Base-by-base conservation (phyloP, 1,139 yeast species). In the Candida sp. region DNA sequence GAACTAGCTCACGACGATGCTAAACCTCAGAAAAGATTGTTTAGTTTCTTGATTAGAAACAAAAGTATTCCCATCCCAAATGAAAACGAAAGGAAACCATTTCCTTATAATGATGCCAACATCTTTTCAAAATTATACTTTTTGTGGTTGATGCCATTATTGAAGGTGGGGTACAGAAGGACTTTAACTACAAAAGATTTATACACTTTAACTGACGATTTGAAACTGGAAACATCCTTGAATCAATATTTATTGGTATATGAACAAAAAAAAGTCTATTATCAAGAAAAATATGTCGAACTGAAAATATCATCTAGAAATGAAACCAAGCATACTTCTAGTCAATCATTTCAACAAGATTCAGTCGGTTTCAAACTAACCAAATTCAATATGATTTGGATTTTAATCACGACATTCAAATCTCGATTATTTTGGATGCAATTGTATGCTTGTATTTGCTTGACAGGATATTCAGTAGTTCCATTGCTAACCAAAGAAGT, bases 151-250 rank as follows among this genome's bases (percentile, higher is more conserved):
- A 48, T 64, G 15, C 87, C 88, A 0, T 47, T 84, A 3, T 54
- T 85, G 54, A 70, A 64, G 33, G 77, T 76, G 3, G 95, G 95
- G 1, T 87, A 86, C 57, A 73, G 73, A 45, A 72, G 95, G 53
- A 82, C 88, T 0, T 61, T 87, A 32, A 80, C 79, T 41, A 79
- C 82, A 5, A 74, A 77, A 43, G 95, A 87, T 60, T 60, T 87
- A 44, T 85, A 69, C 61, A 64, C 64, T 36, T 68, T 86, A 43
- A 73, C 78, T 11, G 74, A 70, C 8, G 75, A 79, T 21, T 62
- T 80, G 49, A 68, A 75, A 41, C 81, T 84, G 11, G 81, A 81
- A 25, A 22, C 49, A 33, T 59, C 79, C 45, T 63, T 77, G 22
- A 63, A 54, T 2, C 43, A 43, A n/a, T 69, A 64, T 44, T 9